These are phyloP conservation scores for Pleurotus giganteus DNA, from an alignment of 768 basidiomycete species.

Conservation along the genomic window DNA sequence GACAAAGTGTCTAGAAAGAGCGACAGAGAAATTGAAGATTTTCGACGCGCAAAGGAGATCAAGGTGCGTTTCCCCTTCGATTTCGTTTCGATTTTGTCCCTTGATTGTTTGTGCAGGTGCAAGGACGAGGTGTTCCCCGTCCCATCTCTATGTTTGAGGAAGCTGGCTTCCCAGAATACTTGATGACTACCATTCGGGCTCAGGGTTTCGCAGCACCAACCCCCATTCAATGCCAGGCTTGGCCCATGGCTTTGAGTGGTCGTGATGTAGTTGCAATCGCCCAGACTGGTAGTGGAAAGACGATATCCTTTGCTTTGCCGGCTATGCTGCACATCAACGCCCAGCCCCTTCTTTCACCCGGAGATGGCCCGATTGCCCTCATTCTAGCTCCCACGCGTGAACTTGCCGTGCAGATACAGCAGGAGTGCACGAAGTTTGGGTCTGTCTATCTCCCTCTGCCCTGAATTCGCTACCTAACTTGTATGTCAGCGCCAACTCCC, in stretches of 20 bases:
- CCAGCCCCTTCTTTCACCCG: slow-evolving; percentile 88
- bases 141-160: slow-evolving; percentile 94
- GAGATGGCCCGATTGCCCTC: slow-evolving; percentile 96
- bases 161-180: slow-evolving; percentile 93
- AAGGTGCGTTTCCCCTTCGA: slow-evolving; percentile 46
- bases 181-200: slow-evolving; percentile 88
- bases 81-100: slow-evolving; percentile 6
- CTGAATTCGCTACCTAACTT: slow-evolving; percentile 6
- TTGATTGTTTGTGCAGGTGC: slow-evolving; percentile 51
- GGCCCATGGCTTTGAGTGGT: slow-evolving; percentile 98
- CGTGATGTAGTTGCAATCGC: slow-evolving; percentile 95
- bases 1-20: slow-evolving; percentile 72
- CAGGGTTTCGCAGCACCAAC: slow-evolving; percentile 92
- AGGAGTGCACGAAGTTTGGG: slow-evolving; percentile 99
- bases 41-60: slow-evolving; percentile 82
- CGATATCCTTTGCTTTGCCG: slow-evolving; percentile 96
- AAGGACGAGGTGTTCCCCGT: slow-evolving; percentile 84
- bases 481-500: slow-evolving; percentile 69
- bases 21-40: slow-evolving; percentile 88
- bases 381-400: slow-evolving; percentile 98
- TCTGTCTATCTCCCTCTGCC: slow-evolving; percentile 29
- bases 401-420: slow-evolving; percentile 97
- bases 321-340: slow-evolving; percentile 99
- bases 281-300: slow-evolving; percentile 98
- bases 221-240: slow-evolving; percentile 97